Conservation (phyloP, 2,329 filamentous ascomycete genomes). For the Pseudogymnoascus sp. region DNA sequence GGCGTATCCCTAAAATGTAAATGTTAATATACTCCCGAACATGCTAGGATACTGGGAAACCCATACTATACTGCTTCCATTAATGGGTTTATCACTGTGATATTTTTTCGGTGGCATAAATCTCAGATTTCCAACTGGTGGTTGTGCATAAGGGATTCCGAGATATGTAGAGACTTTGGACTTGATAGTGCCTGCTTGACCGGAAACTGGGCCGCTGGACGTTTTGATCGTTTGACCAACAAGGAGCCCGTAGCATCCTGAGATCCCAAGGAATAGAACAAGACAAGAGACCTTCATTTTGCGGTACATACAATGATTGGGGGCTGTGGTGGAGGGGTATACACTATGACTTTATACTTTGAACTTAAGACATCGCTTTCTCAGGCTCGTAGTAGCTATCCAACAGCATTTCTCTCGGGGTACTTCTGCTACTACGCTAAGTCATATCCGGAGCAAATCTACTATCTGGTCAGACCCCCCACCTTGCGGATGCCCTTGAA, state of each 20-base stretch:
- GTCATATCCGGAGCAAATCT: not conserved
- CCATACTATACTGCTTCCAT: slow-evolving; percentile 22
- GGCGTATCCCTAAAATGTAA: slow-evolving; percentile 1
- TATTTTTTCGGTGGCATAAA: slow-evolving; percentile 29
- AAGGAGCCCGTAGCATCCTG: not conserved
- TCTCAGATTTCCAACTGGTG: slow-evolving; percentile 32
- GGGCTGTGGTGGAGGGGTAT: not conserved
- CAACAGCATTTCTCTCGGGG: not conserved
- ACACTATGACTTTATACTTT: not conserved
- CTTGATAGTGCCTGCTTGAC: slow-evolving; percentile 18
- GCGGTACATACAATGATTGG: not conserved
- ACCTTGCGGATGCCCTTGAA: not conserved
- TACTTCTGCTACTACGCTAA: not conserved
- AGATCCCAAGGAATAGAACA: not conserved
- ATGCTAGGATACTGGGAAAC: slow-evolving; percentile 19
- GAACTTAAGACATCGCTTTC: not conserved
- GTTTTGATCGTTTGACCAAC: slow-evolving; percentile 23
- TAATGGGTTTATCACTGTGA: slow-evolving; percentile 14
- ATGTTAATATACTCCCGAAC: not conserved
- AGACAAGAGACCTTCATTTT: not conserved
- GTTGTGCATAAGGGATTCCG: slow-evolving; percentile 33
- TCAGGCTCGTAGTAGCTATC: not conserved
- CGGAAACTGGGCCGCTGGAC: slow-evolving; percentile 22
- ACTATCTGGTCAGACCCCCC: not conserved
- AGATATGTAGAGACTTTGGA: slow-evolving; percentile 28